Percentiles rank a stretch among this genome's conserved stretches.
Conservation (phyloP, 202 grass and related monocot genomes). For the Saccharum hybrid region DNA sequence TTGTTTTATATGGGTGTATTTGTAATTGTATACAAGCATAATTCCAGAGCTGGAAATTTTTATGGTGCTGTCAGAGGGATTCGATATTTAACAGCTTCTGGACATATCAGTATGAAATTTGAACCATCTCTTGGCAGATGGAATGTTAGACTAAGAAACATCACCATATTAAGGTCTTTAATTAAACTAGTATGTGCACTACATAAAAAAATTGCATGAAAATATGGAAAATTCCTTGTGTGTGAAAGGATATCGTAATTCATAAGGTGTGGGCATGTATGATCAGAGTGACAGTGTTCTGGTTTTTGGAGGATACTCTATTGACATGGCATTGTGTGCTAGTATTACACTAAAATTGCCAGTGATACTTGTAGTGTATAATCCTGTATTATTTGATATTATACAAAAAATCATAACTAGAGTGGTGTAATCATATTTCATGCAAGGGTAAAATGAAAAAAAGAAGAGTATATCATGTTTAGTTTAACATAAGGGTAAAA, state of each 20-base stretch:
- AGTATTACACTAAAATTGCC: not conserved
- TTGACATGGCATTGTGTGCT: not conserved
- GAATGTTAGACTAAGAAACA: conserved; percentile 6
- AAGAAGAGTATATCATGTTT: conserved; percentile 2
- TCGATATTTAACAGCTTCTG: not conserved
- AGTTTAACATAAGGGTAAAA: conserved; percentile 18
- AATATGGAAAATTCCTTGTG: conserved; percentile 16
- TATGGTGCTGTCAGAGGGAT: not conserved
- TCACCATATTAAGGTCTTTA: conserved; percentile 11
- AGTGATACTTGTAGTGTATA: conserved; percentile 1
- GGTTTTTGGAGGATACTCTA: not conserved
- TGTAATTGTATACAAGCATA: not conserved
- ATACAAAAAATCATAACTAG: not conserved
- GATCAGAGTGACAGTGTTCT: not conserved
- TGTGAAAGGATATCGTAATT: not conserved
- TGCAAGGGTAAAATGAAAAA: not conserved
- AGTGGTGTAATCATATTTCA: conserved; percentile 4
- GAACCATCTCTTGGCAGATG: not conserved
- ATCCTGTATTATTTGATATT: not conserved
- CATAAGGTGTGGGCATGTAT: not conserved
- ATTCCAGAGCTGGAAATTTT: not conserved
- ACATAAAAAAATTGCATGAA: not conserved
- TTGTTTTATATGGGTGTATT: not conserved
- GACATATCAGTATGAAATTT: not conserved
- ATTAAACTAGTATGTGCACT: not conserved